Conservation (phyloP, 371 early-diverging fungal species). For the Parasitella parasitica region DNA sequence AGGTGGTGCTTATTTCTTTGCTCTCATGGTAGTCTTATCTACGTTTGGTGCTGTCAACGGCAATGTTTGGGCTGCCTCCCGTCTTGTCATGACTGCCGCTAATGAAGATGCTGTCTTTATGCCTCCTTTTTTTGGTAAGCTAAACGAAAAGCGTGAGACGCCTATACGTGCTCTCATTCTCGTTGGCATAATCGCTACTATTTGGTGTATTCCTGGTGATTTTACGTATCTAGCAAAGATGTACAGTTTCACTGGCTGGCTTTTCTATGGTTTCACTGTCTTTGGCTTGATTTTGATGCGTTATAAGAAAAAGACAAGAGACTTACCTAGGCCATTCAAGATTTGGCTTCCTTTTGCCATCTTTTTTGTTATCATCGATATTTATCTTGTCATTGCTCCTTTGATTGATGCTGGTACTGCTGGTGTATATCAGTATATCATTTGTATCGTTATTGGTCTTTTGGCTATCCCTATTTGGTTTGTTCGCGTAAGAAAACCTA, state of each 20-base stretch:
- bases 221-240: slow-evolving; percentile 58
- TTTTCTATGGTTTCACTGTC: slow-evolving; percentile 51
- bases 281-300: slow-evolving; percentile 37
- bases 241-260: slow-evolving; percentile 60
- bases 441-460: slow-evolving; percentile 36
- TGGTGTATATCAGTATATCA: slow-evolving; percentile 36
- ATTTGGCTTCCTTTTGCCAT: slow-evolving; percentile 38
- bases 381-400: slow-evolving; percentile 41
- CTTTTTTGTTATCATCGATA: slow-evolving; percentile 33
- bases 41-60: slow-evolving; percentile 47
- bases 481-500: slow-evolving; percentile 35
- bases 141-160: slow-evolving; percentile 34
- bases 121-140: slow-evolving; percentile 39
- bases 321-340: slow-evolving; percentile 34
- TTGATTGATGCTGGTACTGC: slow-evolving; percentile 39
- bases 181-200: slow-evolving; percentile 42
- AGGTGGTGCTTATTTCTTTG: slow-evolving; percentile 52
- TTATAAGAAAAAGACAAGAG: slow-evolving; percentile 29
- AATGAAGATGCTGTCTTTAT: slow-evolving; percentile 49
- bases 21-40: slow-evolving; percentile 53
- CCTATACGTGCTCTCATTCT: slow-evolving; percentile 45
- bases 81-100: slow-evolving; percentile 40
- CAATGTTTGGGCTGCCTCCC: slow-evolving; percentile 49
- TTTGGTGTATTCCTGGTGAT: slow-evolving; percentile 47
- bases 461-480: slow-evolving; percentile 41